These are phyloP conservation scores for Lithocarpus polystachyus DNA, from an alignment of 306 rosid species.

Conservation along the genomic window DNA sequence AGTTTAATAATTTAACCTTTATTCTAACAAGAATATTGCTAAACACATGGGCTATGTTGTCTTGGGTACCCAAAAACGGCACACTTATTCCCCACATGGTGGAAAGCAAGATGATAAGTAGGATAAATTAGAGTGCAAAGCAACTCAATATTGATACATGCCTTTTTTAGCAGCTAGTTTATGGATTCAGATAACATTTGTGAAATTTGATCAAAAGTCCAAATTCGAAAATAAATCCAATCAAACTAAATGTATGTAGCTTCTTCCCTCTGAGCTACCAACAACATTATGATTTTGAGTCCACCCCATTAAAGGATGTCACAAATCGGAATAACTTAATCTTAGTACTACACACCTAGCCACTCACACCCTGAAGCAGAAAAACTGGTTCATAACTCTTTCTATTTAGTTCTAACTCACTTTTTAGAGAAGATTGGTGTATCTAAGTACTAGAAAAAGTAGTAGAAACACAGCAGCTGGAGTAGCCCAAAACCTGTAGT, in stretches of 20 bases:
- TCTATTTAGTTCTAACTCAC: constrained; percentile 27
- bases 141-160: too few species aligned
- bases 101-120: too few species aligned
- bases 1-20: too few species aligned
- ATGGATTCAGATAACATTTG: constrained; percentile 21
- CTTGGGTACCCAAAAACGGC: too few species aligned
- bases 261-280: constrained; percentile 31
- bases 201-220: constrained; percentile 26
- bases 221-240: constrained; percentile 42
- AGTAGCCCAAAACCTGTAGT: constrained; percentile 66
- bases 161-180: constrained; percentile 3
- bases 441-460: constrained; percentile 51
- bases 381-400: constrained; percentile 35
- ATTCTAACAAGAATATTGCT: too few species aligned
- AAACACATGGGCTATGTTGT: too few species aligned
- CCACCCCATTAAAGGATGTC: constrained; percentile 47
- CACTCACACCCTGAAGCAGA: constrained; percentile 16
- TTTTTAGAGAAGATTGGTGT: constrained; percentile 47
- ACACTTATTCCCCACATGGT: too few species aligned
- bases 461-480: constrained; percentile 50
- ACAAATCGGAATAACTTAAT: constrained; percentile 45
- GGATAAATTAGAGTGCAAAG: too few species aligned
- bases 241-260: constrained; percentile 33
- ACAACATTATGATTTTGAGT: constrained; percentile 40
- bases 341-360: constrained; percentile 34